Base-by-base conservation (phyloP, 352 stramenopile species). In the Pythium phragmiticola region DNA sequence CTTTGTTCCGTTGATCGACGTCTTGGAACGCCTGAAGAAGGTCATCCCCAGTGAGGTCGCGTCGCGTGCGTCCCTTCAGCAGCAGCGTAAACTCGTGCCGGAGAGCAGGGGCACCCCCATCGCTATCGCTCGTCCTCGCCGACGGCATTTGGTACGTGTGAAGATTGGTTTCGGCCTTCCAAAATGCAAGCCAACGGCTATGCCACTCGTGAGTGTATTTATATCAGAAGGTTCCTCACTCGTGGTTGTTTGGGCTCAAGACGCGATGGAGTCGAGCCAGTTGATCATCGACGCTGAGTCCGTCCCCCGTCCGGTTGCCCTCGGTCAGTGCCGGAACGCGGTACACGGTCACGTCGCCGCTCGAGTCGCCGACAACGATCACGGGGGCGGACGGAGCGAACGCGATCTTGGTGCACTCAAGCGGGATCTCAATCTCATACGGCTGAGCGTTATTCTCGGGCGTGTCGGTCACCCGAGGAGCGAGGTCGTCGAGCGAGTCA, bases 321-420 rank as follows among this genome's bases (percentile, higher is more conserved):
- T 75, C 66, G 9, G 75, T 55, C 58, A 80, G 69, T 9, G 73
- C 67, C 0, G 77, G 78, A 3, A 93, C 78, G 51, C 86, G 77
- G 43, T 92, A 93, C 2, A 93, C 80, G 0, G 77, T 88, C 14
- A 93, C 83, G 19, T 91, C 76, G 9, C 86, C 84, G 7, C 72
- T 88, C 9, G 81, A 88, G 59, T 95, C 86, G 33, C 86, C 84
- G 4, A 92, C 82, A 5, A 93, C 76, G 3, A 93, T 76, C 2
- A 93, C 84, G 0, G 84, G 86, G 13, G 79, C 86, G 19, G 76
- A 82, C 3, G 79, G 79, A 1, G 84, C 82, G 57, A 93, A 93
- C 5, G 80, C 76, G 7, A 93, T 77, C 12, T 75, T 87, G 0
- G 84, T 91, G 72, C 84, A 92, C 55, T 90, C 75, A 3, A 89